Percentiles rank a stretch among this genome's conserved stretches.
These are phyloP conservation scores for Umbellularia californica DNA, from an alignment of 164 flowering plant genomes.

Conservation along the genomic window DNA sequence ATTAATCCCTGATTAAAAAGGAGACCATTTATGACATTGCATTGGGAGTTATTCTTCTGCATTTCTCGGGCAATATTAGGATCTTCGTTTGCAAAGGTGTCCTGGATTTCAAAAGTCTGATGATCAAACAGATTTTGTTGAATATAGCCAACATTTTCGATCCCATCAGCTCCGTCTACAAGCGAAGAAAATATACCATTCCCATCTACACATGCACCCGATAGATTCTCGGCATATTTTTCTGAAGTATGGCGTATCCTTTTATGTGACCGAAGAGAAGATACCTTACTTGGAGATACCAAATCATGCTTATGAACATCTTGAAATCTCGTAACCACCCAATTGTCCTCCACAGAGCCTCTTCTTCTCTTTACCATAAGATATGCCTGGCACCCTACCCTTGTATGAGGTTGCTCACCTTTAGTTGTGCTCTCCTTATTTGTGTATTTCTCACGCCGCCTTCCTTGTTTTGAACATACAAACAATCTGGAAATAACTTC, in stretches of 20 bases:
- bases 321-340: conserved; percentile 9
- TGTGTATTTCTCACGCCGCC: not conserved
- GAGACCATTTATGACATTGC: not conserved
- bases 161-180: not conserved
- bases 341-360: conserved; percentile 1
- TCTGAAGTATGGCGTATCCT: conserved; percentile 1
- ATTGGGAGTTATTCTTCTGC: not conserved
- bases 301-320: conserved; percentile 5
- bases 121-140: not conserved
- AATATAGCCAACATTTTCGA: not conserved
- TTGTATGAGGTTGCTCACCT: not conserved
- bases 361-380: conserved; percentile 6
- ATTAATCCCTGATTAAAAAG: not conserved
- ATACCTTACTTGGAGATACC: not conserved
- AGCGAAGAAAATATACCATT: not conserved
- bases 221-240: not conserved
- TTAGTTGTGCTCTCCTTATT: not conserved
- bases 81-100: not conserved
- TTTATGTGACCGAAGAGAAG: conserved; percentile 3
- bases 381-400: conserved; percentile 8
- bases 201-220: not conserved
- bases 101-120: not conserved
- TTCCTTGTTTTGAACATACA: conserved; percentile 5
- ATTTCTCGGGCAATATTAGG: not conserved
- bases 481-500: conserved; percentile 7